Conservation (phyloP, 345 rosid genomes). For the Theobroma cacao region DNA sequence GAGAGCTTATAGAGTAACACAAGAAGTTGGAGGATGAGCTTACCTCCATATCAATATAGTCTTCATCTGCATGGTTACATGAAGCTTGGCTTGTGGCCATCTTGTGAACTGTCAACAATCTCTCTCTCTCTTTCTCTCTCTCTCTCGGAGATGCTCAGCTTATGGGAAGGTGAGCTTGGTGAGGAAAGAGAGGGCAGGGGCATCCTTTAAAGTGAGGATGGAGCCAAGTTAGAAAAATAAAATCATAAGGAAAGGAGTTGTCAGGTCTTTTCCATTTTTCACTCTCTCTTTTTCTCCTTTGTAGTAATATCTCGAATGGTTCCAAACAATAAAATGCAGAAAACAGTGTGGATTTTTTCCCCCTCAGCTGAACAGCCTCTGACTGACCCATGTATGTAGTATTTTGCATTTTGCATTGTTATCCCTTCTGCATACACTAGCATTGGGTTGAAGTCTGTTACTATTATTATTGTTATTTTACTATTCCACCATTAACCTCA, state of each 20-base stretch:
- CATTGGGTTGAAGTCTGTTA: not conserved
- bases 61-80: constrained; percentile 48
- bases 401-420: constrained; percentile 1
- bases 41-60: constrained; percentile 76
- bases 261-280: constrained; percentile 15
- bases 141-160: constrained; percentile 11
- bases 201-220: constrained; percentile 44
- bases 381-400: constrained; percentile 16
- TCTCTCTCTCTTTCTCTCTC: constrained; percentile 9
- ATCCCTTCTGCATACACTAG: not conserved
- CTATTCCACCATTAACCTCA: not conserved
- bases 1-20: constrained; percentile 47
- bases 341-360: constrained; percentile 1
- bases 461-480: not conserved
- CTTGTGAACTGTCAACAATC: constrained; percentile 21
- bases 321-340: constrained; percentile 39
- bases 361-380: constrained; percentile 7
- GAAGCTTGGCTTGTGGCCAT: constrained; percentile 27
- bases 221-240: constrained; percentile 27
- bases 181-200: constrained; percentile 23
- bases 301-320: constrained; percentile 28
- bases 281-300: not conserved
- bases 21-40: constrained; percentile 51
- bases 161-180: constrained; percentile 28
- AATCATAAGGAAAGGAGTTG: constrained; percentile 15